Conservation (phyloP, 352 stramenopile species). For the Phytophthora nicotianae region DNA sequence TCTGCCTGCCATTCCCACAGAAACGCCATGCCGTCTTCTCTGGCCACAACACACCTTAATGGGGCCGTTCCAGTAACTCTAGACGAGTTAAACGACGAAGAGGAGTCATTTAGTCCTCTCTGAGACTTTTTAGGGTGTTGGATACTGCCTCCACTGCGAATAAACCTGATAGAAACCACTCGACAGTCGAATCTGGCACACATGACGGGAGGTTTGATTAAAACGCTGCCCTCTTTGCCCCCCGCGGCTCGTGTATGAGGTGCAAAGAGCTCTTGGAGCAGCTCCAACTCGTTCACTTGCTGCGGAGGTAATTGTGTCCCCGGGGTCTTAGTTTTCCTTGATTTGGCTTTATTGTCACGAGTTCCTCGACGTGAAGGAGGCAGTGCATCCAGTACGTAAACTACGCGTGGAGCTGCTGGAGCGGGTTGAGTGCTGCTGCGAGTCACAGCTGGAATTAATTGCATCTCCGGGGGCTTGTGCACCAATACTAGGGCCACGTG, state of each 20-base stretch:
- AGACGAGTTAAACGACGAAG: conserved; percentile 16
- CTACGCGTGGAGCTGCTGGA: conserved; percentile 40
- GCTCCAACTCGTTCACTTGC: conserved; percentile 67
- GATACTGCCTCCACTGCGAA: conserved; percentile 27
- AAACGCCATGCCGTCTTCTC: conserved; percentile 81
- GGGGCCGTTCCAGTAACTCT: conserved; percentile 16
- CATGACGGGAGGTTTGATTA: conserved; percentile 73
- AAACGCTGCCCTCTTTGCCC: conserved; percentile 65
- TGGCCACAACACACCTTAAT: conserved; percentile 76
- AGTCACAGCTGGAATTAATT: conserved; percentile 9
- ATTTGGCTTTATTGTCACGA: conserved; percentile 12
- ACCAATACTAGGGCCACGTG: conserved; percentile 68
- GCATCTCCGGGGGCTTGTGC: conserved; percentile 20
- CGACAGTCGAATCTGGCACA: conserved; percentile 77
- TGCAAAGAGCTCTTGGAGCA: conserved; percentile 77
- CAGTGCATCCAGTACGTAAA: conserved; percentile 80
- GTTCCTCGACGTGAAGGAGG: conserved; percentile 37
- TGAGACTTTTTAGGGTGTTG: not conserved
- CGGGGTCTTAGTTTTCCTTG: conserved; percentile 36
- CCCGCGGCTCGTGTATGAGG: conserved; percentile 35
- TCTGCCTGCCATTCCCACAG: conserved; percentile 87
- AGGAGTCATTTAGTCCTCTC: conserved; percentile 20
- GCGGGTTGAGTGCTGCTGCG: conserved; percentile 18
- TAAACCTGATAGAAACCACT: conserved; percentile 70
- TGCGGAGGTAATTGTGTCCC: conserved; percentile 34